phyloP scores from a whole-genome alignment of 2,329 filamentous ascomycete genomes.

The Didymella glomerata region DNA sequence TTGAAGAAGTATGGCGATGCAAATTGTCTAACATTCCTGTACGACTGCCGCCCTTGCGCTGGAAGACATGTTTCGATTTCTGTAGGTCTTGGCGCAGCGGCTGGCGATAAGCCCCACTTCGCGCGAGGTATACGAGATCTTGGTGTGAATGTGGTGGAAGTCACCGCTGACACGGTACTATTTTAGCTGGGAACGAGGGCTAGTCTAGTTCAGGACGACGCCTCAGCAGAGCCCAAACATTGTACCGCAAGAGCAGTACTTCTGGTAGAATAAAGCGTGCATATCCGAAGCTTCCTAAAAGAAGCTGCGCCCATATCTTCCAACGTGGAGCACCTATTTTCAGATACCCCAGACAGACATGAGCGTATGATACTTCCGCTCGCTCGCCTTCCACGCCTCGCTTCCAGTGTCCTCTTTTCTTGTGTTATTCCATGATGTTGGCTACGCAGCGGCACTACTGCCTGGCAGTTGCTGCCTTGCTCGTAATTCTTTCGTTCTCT shows the following conservation, averaged over 20 bases:
- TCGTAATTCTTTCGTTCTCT: conserved; percentile 20
- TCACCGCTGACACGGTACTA: background rate
- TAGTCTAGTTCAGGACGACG: background rate
- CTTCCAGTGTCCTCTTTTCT: background rate
- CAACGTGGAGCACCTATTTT: background rate
- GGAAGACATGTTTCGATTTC: background rate
- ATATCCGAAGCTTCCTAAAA: background rate
- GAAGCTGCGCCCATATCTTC: background rate
- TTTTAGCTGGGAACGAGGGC: conserved; percentile 2
- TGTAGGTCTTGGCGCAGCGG: background rate
- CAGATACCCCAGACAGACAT: background rate
- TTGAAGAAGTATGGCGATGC: background rate
- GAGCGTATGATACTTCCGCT: background rate
- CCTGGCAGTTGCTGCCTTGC: conserved; percentile 23
- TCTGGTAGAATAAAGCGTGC: background rate
- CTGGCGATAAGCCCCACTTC: conserved; percentile 8
- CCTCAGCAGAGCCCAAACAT: background rate
- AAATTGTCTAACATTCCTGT: background rate
- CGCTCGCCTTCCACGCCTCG: background rate
- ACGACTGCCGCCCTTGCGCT: background rate
- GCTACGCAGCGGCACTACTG: conserved; percentile 25
- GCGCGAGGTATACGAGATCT: background rate
- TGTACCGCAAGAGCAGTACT: background rate
- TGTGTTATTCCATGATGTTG: conserved; percentile 21
- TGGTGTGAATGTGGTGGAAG: background rate